Conservation (phyloP, 2,329 filamentous ascomycete species). For the Alternaria sp. region DNA sequence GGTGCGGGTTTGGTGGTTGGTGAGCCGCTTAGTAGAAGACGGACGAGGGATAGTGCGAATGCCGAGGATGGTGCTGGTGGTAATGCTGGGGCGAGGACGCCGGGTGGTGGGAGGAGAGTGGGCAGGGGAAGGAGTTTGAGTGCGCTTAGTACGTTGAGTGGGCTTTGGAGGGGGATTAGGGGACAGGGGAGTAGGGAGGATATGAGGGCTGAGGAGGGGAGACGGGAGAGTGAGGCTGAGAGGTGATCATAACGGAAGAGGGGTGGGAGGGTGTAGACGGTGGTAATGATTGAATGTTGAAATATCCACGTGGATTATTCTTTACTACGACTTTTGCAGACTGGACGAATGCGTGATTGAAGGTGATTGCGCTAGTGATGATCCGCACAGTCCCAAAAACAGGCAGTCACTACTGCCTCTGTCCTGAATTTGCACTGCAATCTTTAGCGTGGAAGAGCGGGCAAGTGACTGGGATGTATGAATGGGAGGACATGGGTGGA, state of each 20-base stretch:
- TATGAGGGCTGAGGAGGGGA: conserved; percentile 1
- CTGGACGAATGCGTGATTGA: no score
- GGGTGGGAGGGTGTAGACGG: no score
- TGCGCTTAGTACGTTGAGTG: conserved; percentile 31
- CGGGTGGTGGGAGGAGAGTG: background rate
- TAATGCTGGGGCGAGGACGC: background rate
- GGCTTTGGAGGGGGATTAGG: conserved; percentile 38
- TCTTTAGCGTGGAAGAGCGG: background rate
- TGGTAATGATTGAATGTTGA: no score
- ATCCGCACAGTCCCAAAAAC: no score
- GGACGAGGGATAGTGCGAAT: conserved; percentile 19
- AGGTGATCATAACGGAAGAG: background rate
- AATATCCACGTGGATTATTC: no score
- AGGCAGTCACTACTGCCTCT: no score
- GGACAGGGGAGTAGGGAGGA: conserved; percentile 22
- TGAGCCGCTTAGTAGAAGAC: conserved; percentile 31
- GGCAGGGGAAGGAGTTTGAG: conserved; percentile 35
- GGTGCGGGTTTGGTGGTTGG: conserved; percentile 10
- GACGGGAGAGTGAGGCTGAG: background rate
- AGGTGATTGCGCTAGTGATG: no score
- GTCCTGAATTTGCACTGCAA: no score
- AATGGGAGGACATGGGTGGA: no score
- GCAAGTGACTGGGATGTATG: no score
- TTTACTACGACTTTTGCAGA: no score
- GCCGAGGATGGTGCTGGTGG: background rate